Conservation (phyloP, 2,329 filamentous ascomycete species). For the Xylaria polymorpha region DNA sequence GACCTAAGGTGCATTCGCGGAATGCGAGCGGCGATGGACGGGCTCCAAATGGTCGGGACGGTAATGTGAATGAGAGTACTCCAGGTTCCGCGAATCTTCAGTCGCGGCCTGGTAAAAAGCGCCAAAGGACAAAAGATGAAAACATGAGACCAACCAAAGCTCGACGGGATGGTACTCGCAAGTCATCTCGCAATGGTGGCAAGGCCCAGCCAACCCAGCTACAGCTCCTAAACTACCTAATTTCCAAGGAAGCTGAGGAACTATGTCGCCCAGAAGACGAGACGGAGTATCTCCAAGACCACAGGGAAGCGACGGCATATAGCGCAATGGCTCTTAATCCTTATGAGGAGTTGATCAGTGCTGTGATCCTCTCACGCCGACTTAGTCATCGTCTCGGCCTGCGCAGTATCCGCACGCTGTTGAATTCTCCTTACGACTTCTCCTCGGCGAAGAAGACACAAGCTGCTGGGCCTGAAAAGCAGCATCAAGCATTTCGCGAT, state of each 20-base stretch:
- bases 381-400: neutral
- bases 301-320: neutral
- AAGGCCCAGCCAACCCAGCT: neutral
- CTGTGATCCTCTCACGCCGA: neutral
- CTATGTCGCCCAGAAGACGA: neutral
- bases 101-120: neutral
- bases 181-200: neutral
- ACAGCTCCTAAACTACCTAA: neutral
- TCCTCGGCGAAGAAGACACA: neutral
- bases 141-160: neutral
- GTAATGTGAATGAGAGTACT: neutral
- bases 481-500: neutral
- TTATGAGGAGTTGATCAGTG: neutral
- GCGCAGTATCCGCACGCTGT: neutral
- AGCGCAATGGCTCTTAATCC: neutral
- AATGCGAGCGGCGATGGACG: neutral
- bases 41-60: neutral
- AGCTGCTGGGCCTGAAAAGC: neutral
- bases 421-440: neutral
- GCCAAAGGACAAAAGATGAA: neutral
- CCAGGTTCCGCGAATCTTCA: neutral
- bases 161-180: neutral
- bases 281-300: neutral
- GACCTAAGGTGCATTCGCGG: neutral
- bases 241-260: neutral